phyloP scores from a whole-genome alignment of 2,329 filamentous ascomycete genomes.

The Epichloe uncinata region DNA sequence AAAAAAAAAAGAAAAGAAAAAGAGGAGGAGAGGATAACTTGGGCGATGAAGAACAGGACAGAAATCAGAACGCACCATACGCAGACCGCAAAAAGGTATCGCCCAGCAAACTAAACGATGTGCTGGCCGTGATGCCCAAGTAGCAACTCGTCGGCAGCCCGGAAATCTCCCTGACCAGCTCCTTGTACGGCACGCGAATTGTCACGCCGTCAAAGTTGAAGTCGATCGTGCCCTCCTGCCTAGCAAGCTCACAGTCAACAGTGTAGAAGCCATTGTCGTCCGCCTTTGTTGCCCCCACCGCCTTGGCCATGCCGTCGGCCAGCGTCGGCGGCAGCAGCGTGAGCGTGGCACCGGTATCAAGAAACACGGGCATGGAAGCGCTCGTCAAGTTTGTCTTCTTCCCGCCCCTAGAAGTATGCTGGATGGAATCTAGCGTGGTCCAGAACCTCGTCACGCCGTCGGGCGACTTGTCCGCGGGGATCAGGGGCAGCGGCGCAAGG shows the following conservation, averaged over 20 bases:
- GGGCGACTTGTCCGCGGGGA: conserved; percentile 39
- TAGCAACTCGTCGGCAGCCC: conserved; percentile 25
- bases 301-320: conserved; percentile 32
- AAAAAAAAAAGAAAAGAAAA: rapidly evolving
- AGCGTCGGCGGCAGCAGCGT: conserved; percentile 50
- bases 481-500: conserved; percentile 48
- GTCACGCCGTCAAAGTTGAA: conserved; percentile 35
- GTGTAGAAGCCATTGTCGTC: conserved; percentile 31
- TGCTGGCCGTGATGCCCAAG: conserved; percentile 34
- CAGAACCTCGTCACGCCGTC: conserved; percentile 40
- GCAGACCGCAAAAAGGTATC: conserved; percentile 41
- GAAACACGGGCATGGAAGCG: conserved; percentile 41
- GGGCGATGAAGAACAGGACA: no score
- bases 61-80: conserved; percentile 26
- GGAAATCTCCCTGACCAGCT: conserved; percentile 26
- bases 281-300: conserved; percentile 30
- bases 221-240: conserved; percentile 29
- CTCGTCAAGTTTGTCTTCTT: conserved; percentile 17
- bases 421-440: conserved; percentile 33
- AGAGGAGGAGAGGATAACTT: no score
- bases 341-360: conserved; percentile 59
- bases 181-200: conserved; percentile 34
- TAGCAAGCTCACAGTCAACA: conserved; percentile 30
- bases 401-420: conserved; percentile 24
- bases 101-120: conserved; percentile 35